Percentiles rank a stretch among this genome's conserved stretches.
Evolutionary conservation across 208 protist species (phyloP).

Genomic region (Kentomonas sorsogonicus): DNA sequence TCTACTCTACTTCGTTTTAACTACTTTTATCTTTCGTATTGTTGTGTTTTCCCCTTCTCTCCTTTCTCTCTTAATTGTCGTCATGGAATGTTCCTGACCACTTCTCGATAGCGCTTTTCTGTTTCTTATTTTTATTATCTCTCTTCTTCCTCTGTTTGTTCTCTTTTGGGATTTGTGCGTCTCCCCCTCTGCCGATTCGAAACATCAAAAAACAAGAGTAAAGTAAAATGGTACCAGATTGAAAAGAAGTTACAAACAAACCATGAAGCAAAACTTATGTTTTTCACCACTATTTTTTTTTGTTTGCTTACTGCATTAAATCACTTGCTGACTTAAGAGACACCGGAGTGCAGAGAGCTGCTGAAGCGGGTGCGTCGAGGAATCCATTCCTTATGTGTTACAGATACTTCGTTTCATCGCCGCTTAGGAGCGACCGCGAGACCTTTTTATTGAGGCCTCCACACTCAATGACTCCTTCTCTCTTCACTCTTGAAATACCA

Average conservation of each 20-base stretch:
- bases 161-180: slow-evolving; percentile 2
- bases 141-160: slow-evolving; percentile 10
- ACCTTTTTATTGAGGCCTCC: too few species aligned
- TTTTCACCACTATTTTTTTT: too few species aligned
- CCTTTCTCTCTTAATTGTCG: background rate
- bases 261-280: too few species aligned
- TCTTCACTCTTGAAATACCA: background rate
- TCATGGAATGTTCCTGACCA: background rate
- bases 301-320: too few species aligned
- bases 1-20: background rate
- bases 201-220: background rate
- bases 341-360: too few species aligned
- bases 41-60: background rate
- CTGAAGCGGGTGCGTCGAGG: too few species aligned
- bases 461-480: slow-evolving; percentile 10
- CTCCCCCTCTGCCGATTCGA: background rate
- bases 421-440: too few species aligned
- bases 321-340: too few species aligned
- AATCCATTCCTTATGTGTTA: too few species aligned
- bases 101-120: background rate
- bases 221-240: too few species aligned
- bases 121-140: slow-evolving; percentile 1
- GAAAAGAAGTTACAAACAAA: too few species aligned
- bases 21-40: background rate
- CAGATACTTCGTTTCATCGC: too few species aligned